phyloP scores from a whole-genome alignment of 768 basidiomycete species.

The Psilocybe azurescens region DNA sequence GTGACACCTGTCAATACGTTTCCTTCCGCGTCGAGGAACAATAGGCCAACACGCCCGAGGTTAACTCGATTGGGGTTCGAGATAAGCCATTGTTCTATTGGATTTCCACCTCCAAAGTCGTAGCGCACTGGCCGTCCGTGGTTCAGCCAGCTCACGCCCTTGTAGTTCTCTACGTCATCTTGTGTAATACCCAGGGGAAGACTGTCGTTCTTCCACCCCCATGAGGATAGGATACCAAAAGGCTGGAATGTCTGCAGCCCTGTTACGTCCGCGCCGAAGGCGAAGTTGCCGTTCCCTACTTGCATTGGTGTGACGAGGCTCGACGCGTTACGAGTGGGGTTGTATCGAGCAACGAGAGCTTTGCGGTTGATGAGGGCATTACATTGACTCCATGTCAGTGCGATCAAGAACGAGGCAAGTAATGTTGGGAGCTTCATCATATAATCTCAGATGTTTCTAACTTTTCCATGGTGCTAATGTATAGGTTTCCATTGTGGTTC shows the following conservation, averaged over 20 bases:
- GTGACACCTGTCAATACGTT: constrained; percentile 31
- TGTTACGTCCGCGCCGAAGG: constrained; percentile 62
- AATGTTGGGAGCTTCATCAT: background rate
- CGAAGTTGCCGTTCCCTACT: constrained; percentile 67
- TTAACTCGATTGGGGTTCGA: constrained; percentile 64
- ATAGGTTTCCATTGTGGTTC: background rate
- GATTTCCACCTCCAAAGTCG: constrained; percentile 28
- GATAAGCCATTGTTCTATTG: constrained; percentile 58
- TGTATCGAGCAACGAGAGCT: constrained; percentile 51
- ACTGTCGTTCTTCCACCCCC: constrained; percentile 68
- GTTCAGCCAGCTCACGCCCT: constrained; percentile 54
- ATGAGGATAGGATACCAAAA: constrained; percentile 59
- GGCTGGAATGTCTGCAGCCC: constrained; percentile 63
- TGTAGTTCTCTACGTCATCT: constrained; percentile 49
- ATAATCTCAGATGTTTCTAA: background rate
- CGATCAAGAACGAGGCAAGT: background rate
- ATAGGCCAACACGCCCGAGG: constrained; percentile 54
- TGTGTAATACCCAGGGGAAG: constrained; percentile 48
- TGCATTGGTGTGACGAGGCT: constrained; percentile 56
- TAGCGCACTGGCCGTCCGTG: constrained; percentile 56
- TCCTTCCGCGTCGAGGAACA: constrained; percentile 32
- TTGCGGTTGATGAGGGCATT: constrained; percentile 43
- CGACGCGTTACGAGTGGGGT: constrained; percentile 54
- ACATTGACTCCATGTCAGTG: background rate
- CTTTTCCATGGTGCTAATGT: too few relatives aligned